Evolutionary conservation across 2,329 filamentous ascomycete species (phyloP).

Genomic region (Calycina herbarum): DNA sequence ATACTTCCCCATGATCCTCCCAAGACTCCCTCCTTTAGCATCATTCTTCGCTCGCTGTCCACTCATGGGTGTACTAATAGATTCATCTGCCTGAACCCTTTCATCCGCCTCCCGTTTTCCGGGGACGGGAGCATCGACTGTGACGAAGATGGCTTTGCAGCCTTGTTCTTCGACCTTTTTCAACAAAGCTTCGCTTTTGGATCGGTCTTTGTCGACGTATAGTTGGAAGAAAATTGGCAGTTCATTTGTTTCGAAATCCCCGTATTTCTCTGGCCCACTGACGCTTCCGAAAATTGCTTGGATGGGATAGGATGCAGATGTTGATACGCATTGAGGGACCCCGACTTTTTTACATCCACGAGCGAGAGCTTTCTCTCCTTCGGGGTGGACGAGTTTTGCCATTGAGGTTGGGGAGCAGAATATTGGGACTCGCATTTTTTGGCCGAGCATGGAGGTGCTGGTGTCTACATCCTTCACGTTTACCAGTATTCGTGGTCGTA

Average conservation of each 20-base stretch:
- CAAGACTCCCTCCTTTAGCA: slow-evolving; percentile 53
- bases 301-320: slow-evolving; percentile 59
- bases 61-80: slow-evolving; percentile 49
- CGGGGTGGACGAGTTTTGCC: slow-evolving; percentile 61
- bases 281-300: slow-evolving; percentile 48
- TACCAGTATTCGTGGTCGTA: slow-evolving; percentile 58
- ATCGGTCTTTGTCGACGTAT: slow-evolving; percentile 58
- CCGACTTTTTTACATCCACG: slow-evolving; percentile 51
- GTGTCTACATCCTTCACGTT: slow-evolving; percentile 56
- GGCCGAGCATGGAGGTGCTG: slow-evolving; percentile 54
- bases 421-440: slow-evolving; percentile 53
- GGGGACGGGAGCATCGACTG: slow-evolving; percentile 57
- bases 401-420: slow-evolving; percentile 66
- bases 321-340: slow-evolving; percentile 61
- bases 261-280: slow-evolving; percentile 24
- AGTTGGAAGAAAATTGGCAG: slow-evolving; percentile 55
- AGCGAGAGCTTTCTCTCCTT: slow-evolving; percentile 62
- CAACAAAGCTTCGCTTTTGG: slow-evolving; percentile 52
- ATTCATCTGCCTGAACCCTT: slow-evolving; percentile 48
- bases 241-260: slow-evolving; percentile 10
- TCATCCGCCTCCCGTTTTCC: slow-evolving; percentile 55
- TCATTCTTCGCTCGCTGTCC: slow-evolving; percentile 52
- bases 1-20: slow-evolving; percentile 55
- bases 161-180: slow-evolving; percentile 47
- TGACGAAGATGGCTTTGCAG: slow-evolving; percentile 56